Conservation (phyloP, 2,329 filamentous ascomycete species). For the Paracamarosporium sp. region DNA sequence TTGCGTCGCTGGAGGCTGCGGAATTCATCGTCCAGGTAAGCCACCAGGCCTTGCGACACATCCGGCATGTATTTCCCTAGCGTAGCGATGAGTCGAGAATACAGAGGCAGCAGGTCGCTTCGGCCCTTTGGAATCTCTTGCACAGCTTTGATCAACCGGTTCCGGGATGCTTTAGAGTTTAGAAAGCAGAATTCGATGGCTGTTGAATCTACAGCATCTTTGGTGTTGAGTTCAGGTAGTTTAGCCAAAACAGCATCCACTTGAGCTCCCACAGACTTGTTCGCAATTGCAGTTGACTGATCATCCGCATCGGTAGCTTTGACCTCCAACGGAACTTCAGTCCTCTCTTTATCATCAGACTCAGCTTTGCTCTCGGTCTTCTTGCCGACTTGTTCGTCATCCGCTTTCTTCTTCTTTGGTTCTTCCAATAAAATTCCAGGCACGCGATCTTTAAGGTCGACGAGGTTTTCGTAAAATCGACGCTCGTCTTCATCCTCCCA, state of each 20-base stretch:
- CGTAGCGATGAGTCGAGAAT: constrained; percentile 91
- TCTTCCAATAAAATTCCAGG: constrained; percentile 93
- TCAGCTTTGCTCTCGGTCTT: constrained; percentile 62
- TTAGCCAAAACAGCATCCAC: constrained; percentile 88
- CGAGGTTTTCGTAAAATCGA: constrained; percentile 95
- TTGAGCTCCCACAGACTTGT: constrained; percentile 96
- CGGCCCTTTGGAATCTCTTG: constrained; percentile 95
- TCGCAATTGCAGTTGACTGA: constrained; percentile 90
- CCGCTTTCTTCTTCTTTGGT: constrained; percentile 88
- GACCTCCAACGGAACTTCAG: constrained; percentile 49
- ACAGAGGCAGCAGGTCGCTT: constrained; percentile 86
- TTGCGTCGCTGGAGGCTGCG: constrained; percentile 95
- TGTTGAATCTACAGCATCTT: constrained; percentile 88
- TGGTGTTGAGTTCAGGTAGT: constrained; percentile 89
- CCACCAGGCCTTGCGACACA: constrained; percentile 87
- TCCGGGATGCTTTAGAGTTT: constrained; percentile 97
- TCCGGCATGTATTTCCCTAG: constrained; percentile 94
- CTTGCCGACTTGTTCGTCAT: constrained; percentile 82
- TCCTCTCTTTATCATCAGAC: constrained; percentile 46
- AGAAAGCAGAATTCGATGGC: constrained; percentile 98
- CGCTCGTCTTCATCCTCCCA: constrained; percentile 99
- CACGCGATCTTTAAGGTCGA: constrained; percentile 94
- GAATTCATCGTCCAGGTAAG: constrained; percentile 95
- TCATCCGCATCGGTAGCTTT: constrained; percentile 73
- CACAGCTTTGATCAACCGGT: constrained; percentile 88